phyloP scores from a whole-genome alignment of 306 rosid species.

The Cercis canadensis region DNA sequence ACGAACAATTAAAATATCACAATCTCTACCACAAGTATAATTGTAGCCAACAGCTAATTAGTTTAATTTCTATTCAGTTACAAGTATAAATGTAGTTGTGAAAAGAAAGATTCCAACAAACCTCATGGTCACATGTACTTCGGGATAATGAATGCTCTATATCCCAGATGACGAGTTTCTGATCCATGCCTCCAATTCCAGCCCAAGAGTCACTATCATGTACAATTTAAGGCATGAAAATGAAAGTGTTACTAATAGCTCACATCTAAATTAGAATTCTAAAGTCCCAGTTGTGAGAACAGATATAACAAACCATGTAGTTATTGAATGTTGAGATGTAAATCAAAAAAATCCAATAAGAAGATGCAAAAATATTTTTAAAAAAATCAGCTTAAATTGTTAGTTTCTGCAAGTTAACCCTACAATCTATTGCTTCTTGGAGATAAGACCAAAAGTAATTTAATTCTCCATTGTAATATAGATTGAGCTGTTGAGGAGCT shows the following conservation, averaged over 20 bases:
- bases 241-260: conserved; percentile 8
- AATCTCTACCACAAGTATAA: conserved; percentile 1
- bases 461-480: neutral
- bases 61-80: neutral
- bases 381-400: neutral
- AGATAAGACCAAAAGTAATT: no score
- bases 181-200: conserved; percentile 87
- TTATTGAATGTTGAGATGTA: conserved; percentile 14
- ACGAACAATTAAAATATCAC: neutral
- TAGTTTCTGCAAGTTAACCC: conserved; percentile 3
- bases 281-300: no score
- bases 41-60: neutral
- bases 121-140: conserved; percentile 80
- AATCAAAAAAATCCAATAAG: neutral
- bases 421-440: neutral
- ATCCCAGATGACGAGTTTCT: conserved; percentile 79
- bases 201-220: conserved; percentile 70
- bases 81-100: neutral
- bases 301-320: neutral
- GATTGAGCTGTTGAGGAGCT: neutral
- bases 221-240: conserved; percentile 41
- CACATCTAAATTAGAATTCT: conserved; percentile 6
- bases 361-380: neutral
- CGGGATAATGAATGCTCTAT: conserved; percentile 71
- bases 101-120: conserved; percentile 42